A percentile compares a stretch with the other conserved stretches of the same genome.
phyloP scores from a whole-genome alignment of 805 yeast genomes.

The Pichia heedii region DNA sequence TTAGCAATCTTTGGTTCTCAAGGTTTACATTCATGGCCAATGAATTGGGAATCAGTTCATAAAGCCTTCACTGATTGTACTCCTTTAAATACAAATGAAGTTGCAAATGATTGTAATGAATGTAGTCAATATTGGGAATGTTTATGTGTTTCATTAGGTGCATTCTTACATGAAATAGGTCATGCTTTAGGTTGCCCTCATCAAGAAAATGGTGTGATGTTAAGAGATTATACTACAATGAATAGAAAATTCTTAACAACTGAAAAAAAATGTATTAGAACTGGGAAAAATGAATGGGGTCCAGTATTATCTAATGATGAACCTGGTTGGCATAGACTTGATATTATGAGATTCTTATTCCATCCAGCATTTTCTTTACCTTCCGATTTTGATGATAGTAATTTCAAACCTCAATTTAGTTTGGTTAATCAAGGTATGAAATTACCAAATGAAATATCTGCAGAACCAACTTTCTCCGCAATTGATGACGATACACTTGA shows the following conservation, averaged over 20 bases:
- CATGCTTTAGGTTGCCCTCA: slow-evolving; percentile 90
- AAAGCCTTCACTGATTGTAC: slow-evolving; percentile 70
- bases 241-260: slow-evolving; percentile 74
- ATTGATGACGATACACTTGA: slow-evolving; percentile 35
- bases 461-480: slow-evolving; percentile 39
- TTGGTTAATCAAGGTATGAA: slow-evolving; percentile 25
- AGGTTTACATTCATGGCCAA: slow-evolving; percentile 89
- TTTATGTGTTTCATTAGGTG: slow-evolving; percentile 77
- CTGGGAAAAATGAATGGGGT: slow-evolving; percentile 37
- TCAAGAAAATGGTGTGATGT: slow-evolving; percentile 83
- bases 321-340: slow-evolving; percentile 84
- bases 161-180: slow-evolving; percentile 93
- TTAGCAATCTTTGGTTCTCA: slow-evolving; percentile 93
- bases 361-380: slow-evolving; percentile 79
- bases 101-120: slow-evolving; percentile 84
- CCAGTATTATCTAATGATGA: slow-evolving; percentile 52
- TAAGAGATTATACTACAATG: slow-evolving; percentile 73
- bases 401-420: slow-evolving; percentile 28
- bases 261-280: slow-evolving; percentile 51
- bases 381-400: slow-evolving; percentile 40
- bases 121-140: slow-evolving; percentile 91
- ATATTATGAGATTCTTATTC: slow-evolving; percentile 62
- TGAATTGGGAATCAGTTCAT: slow-evolving; percentile 59
- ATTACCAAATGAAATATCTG: slow-evolving; percentile 23
- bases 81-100: slow-evolving; percentile 48